phyloP scores from a whole-genome alignment of 2,329 filamentous ascomycete genomes.

The Venturia nashicola region DNA sequence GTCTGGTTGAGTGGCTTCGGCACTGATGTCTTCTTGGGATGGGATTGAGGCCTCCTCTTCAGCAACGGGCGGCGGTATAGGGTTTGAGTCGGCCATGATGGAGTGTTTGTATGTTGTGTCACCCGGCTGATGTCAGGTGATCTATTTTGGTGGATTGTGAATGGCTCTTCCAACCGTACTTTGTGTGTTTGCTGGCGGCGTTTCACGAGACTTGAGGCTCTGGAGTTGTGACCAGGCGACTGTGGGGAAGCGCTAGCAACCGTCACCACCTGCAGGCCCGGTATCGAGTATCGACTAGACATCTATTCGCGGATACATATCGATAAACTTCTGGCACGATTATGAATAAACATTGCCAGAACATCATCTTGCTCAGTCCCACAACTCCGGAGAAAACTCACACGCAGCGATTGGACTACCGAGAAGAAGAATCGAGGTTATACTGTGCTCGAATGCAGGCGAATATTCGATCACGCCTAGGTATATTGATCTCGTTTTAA shows the following conservation, averaged over 20 bases:
- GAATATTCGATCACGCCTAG: no score
- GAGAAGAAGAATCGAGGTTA: no score
- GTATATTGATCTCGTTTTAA: no score
- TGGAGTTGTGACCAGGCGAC: neutral
- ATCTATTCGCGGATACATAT: neutral
- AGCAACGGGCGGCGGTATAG: neutral
- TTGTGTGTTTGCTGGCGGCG: neutral
- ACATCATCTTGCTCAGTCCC: no score
- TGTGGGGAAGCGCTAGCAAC: neutral
- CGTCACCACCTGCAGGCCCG: neutral
- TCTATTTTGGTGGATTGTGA: neutral
- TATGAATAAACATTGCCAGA: no score
- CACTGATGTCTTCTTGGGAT: slow-evolving; percentile 7
- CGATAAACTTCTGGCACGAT: neutral
- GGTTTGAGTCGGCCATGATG: slow-evolving; percentile 6
- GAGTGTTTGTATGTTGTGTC: neutral
- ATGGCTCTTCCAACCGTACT: neutral
- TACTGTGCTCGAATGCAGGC: no score
- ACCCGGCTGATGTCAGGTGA: neutral
- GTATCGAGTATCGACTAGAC: neutral
- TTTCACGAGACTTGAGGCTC: neutral
- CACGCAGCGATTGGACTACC: no score
- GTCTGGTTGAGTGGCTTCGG: slow-evolving; percentile 17
- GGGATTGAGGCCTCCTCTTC: slow-evolving; percentile 5
- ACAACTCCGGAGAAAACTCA: no score